These are phyloP conservation scores for Aspergillus ellipticus DNA, from an alignment of 495 filamentous ascomycete genomes.

Conservation along the genomic window DNA sequence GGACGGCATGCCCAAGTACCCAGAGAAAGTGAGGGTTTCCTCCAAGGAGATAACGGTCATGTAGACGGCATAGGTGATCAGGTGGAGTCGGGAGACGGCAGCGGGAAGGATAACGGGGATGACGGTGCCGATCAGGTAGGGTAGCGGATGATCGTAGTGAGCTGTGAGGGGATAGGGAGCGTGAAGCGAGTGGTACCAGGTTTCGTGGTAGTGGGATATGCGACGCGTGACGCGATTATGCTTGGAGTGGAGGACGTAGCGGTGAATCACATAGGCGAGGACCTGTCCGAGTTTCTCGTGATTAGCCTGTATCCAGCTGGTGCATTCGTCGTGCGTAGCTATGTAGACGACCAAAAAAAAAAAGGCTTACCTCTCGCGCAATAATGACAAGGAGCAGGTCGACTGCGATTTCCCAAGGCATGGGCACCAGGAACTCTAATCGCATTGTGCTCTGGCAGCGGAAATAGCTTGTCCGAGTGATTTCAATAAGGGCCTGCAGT, in stretches of 20 bases:
- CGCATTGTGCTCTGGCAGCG: constrained; percentile 52
- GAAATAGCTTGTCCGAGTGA: constrained; percentile 47
- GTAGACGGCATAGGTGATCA: constrained; percentile 75
- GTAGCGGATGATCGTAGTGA: constrained; percentile 78
- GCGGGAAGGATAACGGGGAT: constrained; percentile 73
- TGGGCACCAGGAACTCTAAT: constrained; percentile 54
- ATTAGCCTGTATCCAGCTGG: background rate
- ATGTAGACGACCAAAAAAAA: too few species aligned
- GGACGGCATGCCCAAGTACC: constrained; percentile 70
- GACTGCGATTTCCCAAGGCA: constrained; percentile 58
- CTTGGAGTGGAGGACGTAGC: constrained; percentile 60
- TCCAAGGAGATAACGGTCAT: constrained; percentile 66
- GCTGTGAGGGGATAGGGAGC: constrained; percentile 64
- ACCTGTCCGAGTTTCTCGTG: constrained; percentile 32
- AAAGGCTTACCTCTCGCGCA: constrained; percentile 50
- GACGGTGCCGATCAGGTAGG: constrained; percentile 65
- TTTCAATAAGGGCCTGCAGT: constrained; percentile 56
- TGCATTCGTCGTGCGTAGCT: background rate
- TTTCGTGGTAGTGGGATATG: constrained; percentile 48
- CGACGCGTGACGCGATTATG: constrained; percentile 13
- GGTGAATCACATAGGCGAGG: constrained; percentile 67
- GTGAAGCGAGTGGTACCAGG: constrained; percentile 61
- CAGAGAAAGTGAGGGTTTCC: constrained; percentile 71
- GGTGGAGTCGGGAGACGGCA: constrained; percentile 61
- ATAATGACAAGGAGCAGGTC: constrained; percentile 50